Conservation (phyloP, 768 basidiomycete species). For the Amanita rubescens region DNA sequence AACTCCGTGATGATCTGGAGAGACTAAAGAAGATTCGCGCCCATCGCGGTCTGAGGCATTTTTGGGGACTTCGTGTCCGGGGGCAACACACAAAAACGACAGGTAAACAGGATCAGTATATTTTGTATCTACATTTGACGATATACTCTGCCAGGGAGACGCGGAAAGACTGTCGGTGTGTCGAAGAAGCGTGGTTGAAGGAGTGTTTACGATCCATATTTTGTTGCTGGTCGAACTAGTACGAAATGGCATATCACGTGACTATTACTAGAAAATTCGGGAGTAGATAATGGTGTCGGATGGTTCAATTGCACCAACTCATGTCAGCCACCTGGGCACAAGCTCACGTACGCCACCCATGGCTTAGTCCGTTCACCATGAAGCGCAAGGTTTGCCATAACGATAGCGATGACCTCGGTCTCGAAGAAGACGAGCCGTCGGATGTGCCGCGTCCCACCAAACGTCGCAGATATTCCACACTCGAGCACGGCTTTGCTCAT, state of each 20-base stretch:
- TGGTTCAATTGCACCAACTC: neutral
- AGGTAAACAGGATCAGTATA: conserved; percentile 42
- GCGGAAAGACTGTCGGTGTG: conserved; percentile 94
- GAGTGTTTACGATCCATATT: conserved; percentile 5
- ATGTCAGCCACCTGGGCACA: conserved; percentile 18
- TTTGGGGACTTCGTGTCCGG: conserved; percentile 91
- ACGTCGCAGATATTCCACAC: conserved; percentile 37
- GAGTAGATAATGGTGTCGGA: neutral
- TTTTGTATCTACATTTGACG: neutral
- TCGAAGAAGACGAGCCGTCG: conserved; percentile 13
- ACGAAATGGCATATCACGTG: neutral
- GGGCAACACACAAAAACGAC: conserved; percentile 99
- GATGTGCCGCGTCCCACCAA: conserved; percentile 22
- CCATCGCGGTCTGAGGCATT: conserved; percentile 89
- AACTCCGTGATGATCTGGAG: conserved; percentile 97
- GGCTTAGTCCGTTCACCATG: conserved; percentile 30
- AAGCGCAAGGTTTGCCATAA: conserved; percentile 33
- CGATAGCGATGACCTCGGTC: neutral
- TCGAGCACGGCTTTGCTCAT: conserved; percentile 54
- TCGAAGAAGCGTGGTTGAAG: conserved; percentile 76
- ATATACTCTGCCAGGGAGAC: conserved; percentile 53
- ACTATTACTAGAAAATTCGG: conserved; percentile 5
- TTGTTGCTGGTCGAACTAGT: neutral
- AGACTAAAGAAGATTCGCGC: conserved; percentile 98
- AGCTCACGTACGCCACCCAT: conserved; percentile 32